phyloP scores from a whole-genome alignment of 2,329 filamentous ascomycete species.

The Neofusicoccum sp. region DNA sequence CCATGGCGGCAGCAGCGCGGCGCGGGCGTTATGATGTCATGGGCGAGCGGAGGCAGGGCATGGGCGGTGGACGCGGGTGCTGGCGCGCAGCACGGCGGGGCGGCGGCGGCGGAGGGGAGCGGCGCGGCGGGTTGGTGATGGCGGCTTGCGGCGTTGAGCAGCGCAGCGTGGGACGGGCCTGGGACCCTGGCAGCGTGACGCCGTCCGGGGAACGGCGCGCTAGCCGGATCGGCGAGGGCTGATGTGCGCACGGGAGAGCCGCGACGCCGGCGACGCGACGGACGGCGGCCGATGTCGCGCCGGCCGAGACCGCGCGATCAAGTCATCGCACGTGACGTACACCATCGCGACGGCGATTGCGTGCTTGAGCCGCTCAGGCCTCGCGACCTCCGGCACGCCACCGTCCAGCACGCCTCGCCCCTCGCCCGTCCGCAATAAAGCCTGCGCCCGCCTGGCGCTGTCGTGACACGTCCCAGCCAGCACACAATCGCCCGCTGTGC shows the following conservation, averaged over 20 bases:
- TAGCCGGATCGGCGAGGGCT: constrained; percentile 11
- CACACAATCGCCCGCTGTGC: constrained; percentile 7
- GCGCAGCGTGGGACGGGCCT: not conserved
- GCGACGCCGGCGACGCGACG: not conserved
- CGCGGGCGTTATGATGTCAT: not conserved
- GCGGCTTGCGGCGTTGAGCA: constrained; percentile 7
- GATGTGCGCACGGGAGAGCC: not conserved
- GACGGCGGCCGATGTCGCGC: not conserved
- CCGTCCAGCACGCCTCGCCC: not conserved
- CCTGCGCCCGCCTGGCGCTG: constrained; percentile 8
- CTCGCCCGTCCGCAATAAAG: constrained; percentile 12
- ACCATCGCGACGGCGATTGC: constrained; percentile 4
- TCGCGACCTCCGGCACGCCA: constrained; percentile 13
- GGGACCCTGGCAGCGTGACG: constrained; percentile 8
- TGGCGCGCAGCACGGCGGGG: constrained; percentile 17
- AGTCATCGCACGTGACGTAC: constrained; percentile 5
- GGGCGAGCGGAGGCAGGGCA: not conserved
- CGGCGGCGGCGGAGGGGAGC: constrained; percentile 1
- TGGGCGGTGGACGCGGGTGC: not conserved
- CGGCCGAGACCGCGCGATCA: not conserved
- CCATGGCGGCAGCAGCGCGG: not conserved
- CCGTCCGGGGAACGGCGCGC: not conserved
- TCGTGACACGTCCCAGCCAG: constrained; percentile 7
- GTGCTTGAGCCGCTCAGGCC: constrained; percentile 11
- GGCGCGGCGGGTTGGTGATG: constrained; percentile 8